Evolutionary conservation across 2,329 filamentous ascomycete genomes (phyloP).

Genomic region (Didymella sp.): DNA sequence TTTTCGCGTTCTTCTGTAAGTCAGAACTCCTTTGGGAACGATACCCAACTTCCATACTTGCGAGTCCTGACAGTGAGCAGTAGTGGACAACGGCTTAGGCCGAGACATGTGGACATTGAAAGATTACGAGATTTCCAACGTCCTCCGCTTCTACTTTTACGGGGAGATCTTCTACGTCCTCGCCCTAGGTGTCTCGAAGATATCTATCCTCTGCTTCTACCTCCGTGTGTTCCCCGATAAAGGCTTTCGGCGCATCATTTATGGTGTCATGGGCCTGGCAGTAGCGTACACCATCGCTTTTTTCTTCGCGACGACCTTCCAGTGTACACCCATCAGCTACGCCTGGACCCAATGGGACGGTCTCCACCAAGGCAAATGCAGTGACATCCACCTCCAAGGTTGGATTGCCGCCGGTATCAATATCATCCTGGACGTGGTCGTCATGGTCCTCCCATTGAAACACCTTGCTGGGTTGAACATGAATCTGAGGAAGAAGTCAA

Average conservation of each 20-base stretch:
- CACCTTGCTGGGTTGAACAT: conserved; percentile 42
- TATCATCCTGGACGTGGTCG: conserved; percentile 37
- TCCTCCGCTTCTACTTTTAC: conserved; percentile 43
- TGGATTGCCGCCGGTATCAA: conserved; percentile 44
- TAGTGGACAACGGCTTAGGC: conserved; percentile 52
- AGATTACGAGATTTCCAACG: conserved; percentile 51
- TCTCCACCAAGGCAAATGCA: conserved; percentile 38
- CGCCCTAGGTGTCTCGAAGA: conserved; percentile 39
- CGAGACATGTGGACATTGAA: conserved; percentile 61
- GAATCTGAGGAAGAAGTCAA: conserved; percentile 42
- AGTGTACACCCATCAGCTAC: conserved; percentile 58
- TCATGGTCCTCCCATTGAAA: conserved; percentile 44
- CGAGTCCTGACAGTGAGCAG: conserved; percentile 29
- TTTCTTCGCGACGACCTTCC: conserved; percentile 58
- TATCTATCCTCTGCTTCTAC: conserved; percentile 47
- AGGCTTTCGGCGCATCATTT: conserved; percentile 35
- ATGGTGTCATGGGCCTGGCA: conserved; percentile 35
- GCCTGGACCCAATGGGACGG: conserved; percentile 55
- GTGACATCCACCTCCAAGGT: conserved; percentile 43
- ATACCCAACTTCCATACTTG: conserved; percentile 18
- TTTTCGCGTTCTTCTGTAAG: conserved; percentile 28
- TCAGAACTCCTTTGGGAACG: neutral
- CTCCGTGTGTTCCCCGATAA: conserved; percentile 45
- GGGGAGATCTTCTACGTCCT: conserved; percentile 48
- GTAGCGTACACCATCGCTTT: conserved; percentile 50